Evolutionary conservation across 2,329 filamentous ascomycete species (phyloP).

Genomic region (Trichoderma sp.): DNA sequence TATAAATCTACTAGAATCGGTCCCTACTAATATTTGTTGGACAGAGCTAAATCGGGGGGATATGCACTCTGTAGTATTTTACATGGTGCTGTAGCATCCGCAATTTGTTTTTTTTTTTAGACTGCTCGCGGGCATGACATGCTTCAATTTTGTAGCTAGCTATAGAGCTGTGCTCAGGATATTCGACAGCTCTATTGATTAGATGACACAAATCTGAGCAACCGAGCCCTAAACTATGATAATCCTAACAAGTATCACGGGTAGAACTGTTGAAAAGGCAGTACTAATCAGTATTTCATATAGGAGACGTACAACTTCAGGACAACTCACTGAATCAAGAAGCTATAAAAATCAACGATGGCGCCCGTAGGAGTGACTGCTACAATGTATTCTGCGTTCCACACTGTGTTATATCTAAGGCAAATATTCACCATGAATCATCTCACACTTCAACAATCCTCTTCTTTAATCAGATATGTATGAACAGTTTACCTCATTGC

Average conservation of each 20-base stretch:
- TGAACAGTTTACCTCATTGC: too few relatives aligned
- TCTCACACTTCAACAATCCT: neutral
- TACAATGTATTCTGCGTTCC: neutral
- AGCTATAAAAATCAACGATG: neutral
- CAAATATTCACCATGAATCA: neutral
- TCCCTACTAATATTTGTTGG: neutral
- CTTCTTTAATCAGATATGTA: too few relatives aligned
- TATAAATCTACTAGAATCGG: neutral
- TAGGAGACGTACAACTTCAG: fast-evolving
- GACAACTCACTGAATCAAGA: neutral
- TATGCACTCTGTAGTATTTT: neutral
- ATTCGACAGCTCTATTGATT: neutral
- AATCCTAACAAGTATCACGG: neutral
- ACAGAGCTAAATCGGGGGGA: neutral
- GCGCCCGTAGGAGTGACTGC: neutral
- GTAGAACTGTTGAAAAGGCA: neutral
- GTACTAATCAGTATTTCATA: neutral
- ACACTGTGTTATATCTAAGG: neutral
- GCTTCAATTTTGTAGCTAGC: neutral
- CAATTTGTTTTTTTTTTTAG: too few relatives aligned
- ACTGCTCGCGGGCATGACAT: neutral
- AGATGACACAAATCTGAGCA: neutral
- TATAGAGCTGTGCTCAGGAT: neutral
- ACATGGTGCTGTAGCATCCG: neutral
- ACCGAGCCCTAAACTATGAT: neutral